These are phyloP conservation scores for Candida taoyuanica DNA, from an alignment of 805 yeast genomes.

Conservation along the genomic window DNA sequence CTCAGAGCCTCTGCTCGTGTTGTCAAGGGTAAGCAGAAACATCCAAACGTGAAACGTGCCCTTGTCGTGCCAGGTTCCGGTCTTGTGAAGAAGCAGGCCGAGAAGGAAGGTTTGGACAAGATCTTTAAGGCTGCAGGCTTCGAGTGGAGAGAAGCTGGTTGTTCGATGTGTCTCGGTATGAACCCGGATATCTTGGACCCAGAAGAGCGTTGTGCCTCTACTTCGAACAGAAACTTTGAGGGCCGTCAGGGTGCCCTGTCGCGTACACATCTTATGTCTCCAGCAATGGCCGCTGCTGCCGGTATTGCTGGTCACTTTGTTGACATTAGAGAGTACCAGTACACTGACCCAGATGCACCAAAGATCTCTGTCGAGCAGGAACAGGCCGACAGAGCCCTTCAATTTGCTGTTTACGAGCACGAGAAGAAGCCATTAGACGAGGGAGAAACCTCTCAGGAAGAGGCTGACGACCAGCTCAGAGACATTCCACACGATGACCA, in stretches of 20 bases:
- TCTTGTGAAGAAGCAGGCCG: conserved; percentile 88
- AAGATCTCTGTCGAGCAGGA: conserved; percentile 42
- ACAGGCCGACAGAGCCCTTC: conserved; percentile 55
- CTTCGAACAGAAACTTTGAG: conserved; percentile 97
- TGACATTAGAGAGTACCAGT: conserved; percentile 81
- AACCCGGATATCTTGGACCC: conserved; percentile 96
- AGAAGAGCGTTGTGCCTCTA: conserved; percentile 96
- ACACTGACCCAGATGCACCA: conserved; percentile 56
- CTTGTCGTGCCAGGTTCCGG: conserved; percentile 98
- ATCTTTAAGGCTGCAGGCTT: conserved; percentile 90
- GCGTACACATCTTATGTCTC: conserved; percentile 96
- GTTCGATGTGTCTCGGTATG: conserved; percentile 99
- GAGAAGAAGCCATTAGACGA: conserved; percentile 59
- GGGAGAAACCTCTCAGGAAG: conserved; percentile 45
- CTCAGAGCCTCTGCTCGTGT: conserved; percentile 92
- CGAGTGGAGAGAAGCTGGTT: conserved; percentile 99
- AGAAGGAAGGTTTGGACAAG: conserved; percentile 89
- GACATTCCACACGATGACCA: conserved; percentile 59
- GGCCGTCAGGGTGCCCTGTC: conserved; percentile 98
- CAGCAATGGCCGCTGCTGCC: conserved; percentile 99
- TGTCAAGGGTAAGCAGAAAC: conserved; percentile 84
- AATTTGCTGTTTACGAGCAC: conserved; percentile 67
- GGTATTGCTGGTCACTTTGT: conserved; percentile 86
- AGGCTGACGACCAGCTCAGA: conserved; percentile 48
- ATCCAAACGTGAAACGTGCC: conserved; percentile 73